Evolutionary conservation across 2,329 filamentous ascomycete species (phyloP).

Genomic region (Diplodia intermedia): DNA sequence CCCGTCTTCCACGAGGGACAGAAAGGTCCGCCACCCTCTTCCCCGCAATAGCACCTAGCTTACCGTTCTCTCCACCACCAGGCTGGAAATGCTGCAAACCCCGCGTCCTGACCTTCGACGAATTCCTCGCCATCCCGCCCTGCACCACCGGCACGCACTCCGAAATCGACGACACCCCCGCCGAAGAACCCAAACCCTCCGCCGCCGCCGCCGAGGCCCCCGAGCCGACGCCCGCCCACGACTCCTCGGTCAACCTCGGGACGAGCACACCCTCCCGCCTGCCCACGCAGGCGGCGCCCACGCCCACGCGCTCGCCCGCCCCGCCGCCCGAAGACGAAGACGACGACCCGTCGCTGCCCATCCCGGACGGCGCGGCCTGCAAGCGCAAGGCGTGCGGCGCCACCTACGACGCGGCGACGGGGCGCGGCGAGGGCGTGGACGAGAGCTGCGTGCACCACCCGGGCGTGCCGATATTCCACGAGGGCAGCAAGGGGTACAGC

Average conservation of each 20-base stretch:
- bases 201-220: conserved; percentile 41
- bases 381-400: conserved; percentile 76
- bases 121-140: conserved; percentile 90
- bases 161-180: conserved; percentile 76
- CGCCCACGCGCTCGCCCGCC: conserved; percentile 40
- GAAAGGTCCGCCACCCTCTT: conserved; percentile 66
- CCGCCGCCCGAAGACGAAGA: conserved; percentile 63
- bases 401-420: conserved; percentile 39
- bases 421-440: conserved; percentile 60
- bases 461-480: conserved; percentile 91
- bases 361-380: conserved; percentile 72
- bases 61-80: conserved; percentile 48
- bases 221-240: conserved; percentile 2
- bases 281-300: conserved; percentile 33
- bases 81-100: conserved; percentile 99
- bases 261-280: conserved; percentile 38
- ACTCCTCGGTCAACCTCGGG: conserved; percentile 35
- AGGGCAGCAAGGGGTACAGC: conserved; percentile 96
- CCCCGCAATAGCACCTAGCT: conserved; percentile 16
- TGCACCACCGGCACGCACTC: conserved; percentile 95
- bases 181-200: conserved; percentile 52
- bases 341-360: conserved; percentile 81
- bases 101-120: conserved; percentile 94
- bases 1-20: conserved; percentile 95
- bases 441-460: conserved; percentile 90